Percentiles rank a stretch among this genome's conserved stretches.
These are phyloP conservation scores for Diaporthe batatas DNA, from an alignment of 2,329 filamentous ascomycete species.

Conservation along the genomic window DNA sequence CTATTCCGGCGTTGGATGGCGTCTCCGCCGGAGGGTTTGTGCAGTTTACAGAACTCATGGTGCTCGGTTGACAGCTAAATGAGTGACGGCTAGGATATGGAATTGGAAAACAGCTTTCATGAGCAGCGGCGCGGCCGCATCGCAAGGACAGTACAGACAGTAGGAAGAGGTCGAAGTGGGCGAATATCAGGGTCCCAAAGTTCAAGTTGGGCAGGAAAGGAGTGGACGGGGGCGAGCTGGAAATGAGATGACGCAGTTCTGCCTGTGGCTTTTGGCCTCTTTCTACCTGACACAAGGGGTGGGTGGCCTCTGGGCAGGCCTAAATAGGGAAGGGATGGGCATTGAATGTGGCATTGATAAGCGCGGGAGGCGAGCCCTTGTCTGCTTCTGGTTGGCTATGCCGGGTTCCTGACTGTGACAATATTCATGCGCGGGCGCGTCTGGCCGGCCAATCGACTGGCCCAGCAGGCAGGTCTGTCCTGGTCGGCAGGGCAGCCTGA, in stretches of 20 bases:
- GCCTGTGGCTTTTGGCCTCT: conserved; percentile 21
- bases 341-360: conserved; percentile 28
- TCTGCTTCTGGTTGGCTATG: conserved; percentile 10
- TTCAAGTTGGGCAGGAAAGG: conserved; percentile 1
- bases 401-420: conserved; percentile 20
- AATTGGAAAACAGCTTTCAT: neutral
- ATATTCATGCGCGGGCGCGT: conserved; percentile 21
- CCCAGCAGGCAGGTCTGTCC: neutral
- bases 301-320: conserved; percentile 26
- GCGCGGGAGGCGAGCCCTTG: conserved; percentile 15
- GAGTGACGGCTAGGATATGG: neutral
- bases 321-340: conserved; percentile 11
- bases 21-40: conserved; percentile 14
- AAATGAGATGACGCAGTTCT: conserved; percentile 32
- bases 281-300: conserved; percentile 29
- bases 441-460: conserved; percentile 11
- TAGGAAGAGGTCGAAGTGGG: neutral
- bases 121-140: conserved; percentile 20
- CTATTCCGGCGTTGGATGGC: conserved; percentile 36
- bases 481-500: neutral
- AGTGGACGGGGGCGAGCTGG: neutral
- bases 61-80: neutral
- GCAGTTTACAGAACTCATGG: conserved; percentile 22
- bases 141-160: neutral
- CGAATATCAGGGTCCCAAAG: neutral